phyloP scores from a whole-genome alignment of 1,139 yeast genomes.

The Geotrichum carabidarum region DNA sequence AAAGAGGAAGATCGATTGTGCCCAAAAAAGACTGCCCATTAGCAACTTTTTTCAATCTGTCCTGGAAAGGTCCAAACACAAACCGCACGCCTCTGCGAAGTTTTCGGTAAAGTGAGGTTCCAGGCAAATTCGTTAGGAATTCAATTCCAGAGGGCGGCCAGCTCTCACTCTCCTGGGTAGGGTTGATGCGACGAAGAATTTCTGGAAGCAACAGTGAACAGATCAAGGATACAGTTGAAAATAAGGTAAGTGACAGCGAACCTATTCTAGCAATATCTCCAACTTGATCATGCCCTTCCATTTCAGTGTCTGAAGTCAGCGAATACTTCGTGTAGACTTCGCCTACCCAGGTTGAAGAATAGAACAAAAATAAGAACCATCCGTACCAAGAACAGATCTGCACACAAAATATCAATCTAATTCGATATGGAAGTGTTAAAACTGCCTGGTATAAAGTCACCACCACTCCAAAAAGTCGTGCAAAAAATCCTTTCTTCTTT shows the following conservation, averaged over 20 bases:
- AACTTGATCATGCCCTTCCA: constrained; percentile 29
- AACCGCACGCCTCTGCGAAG: constrained; percentile 1
- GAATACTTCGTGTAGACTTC: constrained; percentile 36
- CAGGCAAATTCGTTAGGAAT: background rate
- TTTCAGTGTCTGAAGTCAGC: constrained; percentile 11
- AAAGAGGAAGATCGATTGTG: constrained; percentile 23
- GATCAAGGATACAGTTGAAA: constrained; percentile 36
- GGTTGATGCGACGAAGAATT: constrained; percentile 17
- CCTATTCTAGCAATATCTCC: constrained; percentile 41
- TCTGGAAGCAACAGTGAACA: constrained; percentile 36
- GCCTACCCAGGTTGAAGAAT: constrained; percentile 42
- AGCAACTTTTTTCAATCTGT: background rate
- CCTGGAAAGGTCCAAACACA: constrained; percentile 7
- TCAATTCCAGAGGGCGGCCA: background rate
- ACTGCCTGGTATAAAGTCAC: constrained; percentile 24
- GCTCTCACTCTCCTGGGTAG: background rate
- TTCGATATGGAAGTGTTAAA: constrained; percentile 27
- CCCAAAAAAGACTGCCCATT: constrained; percentile 3
- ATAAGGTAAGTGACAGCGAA: constrained; percentile 37
- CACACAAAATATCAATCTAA: constrained; percentile 32
- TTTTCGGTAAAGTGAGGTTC: constrained; percentile 11
- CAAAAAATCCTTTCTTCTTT: constrained; percentile 9
- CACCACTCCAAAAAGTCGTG: constrained; percentile 22
- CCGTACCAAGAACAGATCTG: constrained; percentile 40
- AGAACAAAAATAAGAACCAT: constrained; percentile 39